phyloP scores from a whole-genome alignment of 129 eudicot species.

The Rutidosis leptorrhynchoides region DNA sequence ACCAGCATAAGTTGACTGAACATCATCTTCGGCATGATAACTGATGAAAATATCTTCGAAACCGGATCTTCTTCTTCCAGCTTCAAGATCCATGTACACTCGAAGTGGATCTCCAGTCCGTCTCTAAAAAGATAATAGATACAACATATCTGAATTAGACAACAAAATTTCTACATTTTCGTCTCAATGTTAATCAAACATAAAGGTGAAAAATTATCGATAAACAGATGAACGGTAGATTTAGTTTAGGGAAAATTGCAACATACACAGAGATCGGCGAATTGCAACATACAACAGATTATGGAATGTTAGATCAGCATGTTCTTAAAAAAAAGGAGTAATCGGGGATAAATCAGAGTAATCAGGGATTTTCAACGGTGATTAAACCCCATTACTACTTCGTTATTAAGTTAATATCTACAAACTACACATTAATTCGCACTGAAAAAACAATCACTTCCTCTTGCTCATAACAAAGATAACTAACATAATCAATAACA shows the following conservation, averaged over 20 bases:
- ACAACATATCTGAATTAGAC: constrained; percentile 9
- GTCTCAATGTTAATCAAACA: neutral
- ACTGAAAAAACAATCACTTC: constrained; percentile 6
- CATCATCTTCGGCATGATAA: constrained; percentile 96
- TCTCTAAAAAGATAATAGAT: constrained; percentile 48
- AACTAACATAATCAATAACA: constrained; percentile 15
- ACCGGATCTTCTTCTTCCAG: constrained; percentile 90
- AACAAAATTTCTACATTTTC: neutral
- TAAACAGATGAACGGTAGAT: neutral
- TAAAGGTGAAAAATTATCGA: neutral
- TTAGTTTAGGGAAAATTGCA: neutral
- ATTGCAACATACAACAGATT: no score
- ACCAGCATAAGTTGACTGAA: constrained; percentile 98
- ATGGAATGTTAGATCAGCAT: no score
- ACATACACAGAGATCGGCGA: no score
- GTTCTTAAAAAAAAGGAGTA: no score
- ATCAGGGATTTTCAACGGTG: no score
- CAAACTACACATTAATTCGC: constrained; percentile 3
- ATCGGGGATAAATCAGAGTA: no score
- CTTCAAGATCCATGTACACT: constrained; percentile 97
- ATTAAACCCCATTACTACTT: neutral
- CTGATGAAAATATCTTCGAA: constrained; percentile 80
- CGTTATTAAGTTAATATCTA: neutral
- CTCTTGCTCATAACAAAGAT: neutral
- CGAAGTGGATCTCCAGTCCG: constrained; percentile 82